Evolutionary conservation across 176 grass and related monocot species (phyloP), one percentile per base, ranked within the genome.

Genomic region (Carex myosuroides): DNA sequence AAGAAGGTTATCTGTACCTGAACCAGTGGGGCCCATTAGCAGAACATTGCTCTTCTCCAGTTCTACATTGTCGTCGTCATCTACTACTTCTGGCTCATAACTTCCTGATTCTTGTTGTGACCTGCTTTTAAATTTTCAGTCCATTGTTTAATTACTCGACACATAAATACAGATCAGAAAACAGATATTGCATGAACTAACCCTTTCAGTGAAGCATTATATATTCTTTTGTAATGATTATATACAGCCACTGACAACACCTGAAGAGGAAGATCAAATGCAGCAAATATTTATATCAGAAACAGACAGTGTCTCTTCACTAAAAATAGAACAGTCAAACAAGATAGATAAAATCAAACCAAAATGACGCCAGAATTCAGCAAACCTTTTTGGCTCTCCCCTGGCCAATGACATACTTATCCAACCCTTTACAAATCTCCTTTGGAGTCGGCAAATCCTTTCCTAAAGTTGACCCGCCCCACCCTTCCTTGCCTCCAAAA

Each of bases 211-310:
- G 89, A 88, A 85, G 87, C 85, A 88, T 96, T 86, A 79, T 96
- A 89, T 90, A 99, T 94, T 63, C 97, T 91, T 91, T 99, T 99
- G 86, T 99, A 99, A 70, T 99, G 97, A 71, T 99, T 99, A 83
- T 99, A 99, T 54, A 99, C 96, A 82, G 96, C 96, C 7, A 99
- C 96, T 64, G 96, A 90, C 70, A 99, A 83, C 70, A 99, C 97
- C 97, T 99, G 91, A 73, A 86, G 69, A 82, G 61, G 91, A 73
- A 86, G 69, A 82, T 80, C 39, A 64, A 64, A 64, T 63, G 11
- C 30, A 81, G 10, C 79, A 64, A 60, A 13, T 2, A 22, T 22
- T 64, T 75, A 4, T 29, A 75, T 75, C n/a, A 74, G 44, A 53
- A 26, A 75, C 21, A 52, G 12, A 75, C 7, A 46, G 46, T 12